Percentiles rank a stretch among this genome's conserved stretches.
Evolutionary conservation across 768 basidiomycete genomes (phyloP).

Genomic region (Suillus subalutaceus): DNA sequence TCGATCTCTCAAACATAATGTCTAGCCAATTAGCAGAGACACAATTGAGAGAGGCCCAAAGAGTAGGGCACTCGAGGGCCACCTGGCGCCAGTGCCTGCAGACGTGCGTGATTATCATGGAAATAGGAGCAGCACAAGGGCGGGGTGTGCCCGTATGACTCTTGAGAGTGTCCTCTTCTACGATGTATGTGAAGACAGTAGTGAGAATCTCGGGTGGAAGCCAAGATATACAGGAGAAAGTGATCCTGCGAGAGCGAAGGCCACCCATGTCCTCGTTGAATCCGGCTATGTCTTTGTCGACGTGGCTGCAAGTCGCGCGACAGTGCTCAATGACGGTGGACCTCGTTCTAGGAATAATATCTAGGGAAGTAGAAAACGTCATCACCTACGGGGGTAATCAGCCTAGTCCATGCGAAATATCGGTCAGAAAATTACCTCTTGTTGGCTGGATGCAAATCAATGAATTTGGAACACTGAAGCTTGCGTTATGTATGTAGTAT

Average conservation of each 20-base stretch:
- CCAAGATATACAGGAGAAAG: slow-evolving; percentile 18
- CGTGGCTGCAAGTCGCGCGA: slow-evolving; percentile 3
- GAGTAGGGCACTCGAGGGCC: slow-evolving; percentile 51
- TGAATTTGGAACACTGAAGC: background rate
- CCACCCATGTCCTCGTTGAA: slow-evolving; percentile 16
- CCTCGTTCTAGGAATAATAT: background rate
- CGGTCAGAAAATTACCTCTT: background rate
- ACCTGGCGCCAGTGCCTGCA: slow-evolving; percentile 61
- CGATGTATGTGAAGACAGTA: slow-evolving; percentile 19
- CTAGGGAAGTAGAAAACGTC: background rate
- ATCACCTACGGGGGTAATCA: background rate
- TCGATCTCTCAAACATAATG: slow-evolving; percentile 49
- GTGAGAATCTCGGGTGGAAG: slow-evolving; percentile 28
- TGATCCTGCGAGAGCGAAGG: slow-evolving; percentile 22
- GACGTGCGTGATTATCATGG: slow-evolving; percentile 59
- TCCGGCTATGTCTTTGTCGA: slow-evolving; percentile 9
- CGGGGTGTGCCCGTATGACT: background rate
- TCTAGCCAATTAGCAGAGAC: slow-evolving; percentile 39
- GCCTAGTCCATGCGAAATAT: background rate
- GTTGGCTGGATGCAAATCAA: background rate
- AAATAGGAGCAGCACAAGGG: slow-evolving; percentile 16
- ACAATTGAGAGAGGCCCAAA: slow-evolving; percentile 55
- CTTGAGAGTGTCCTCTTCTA: background rate
- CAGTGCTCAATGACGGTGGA: background rate
- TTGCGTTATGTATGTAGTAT: slow-evolving; percentile 16